A percentile compares a stretch with the other conserved stretches of the same genome.
phyloP scores from a whole-genome alignment of 148 eudicot species.

The Chenopodium suecicum region DNA sequence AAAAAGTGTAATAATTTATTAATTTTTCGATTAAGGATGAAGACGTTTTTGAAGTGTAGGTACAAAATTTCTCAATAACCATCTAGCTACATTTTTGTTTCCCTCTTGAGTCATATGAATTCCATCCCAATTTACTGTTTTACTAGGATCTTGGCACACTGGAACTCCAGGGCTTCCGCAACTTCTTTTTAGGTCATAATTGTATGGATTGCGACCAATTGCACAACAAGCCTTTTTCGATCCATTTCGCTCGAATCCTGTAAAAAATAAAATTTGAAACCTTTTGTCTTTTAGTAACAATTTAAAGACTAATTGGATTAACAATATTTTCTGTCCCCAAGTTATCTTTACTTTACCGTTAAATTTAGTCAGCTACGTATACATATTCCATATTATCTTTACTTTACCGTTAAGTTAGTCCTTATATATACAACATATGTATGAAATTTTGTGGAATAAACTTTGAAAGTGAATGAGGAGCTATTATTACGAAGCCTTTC shows the following conservation, averaged over 20 bases:
- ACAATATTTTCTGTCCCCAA: background rate
- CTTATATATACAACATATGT: no score
- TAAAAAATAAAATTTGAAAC: background rate
- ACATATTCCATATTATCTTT: background rate
- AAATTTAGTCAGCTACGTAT: no score
- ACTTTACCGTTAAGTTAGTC: no score
- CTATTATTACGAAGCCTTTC: no score
- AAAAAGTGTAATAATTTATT: background rate
- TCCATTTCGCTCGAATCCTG: conserved; percentile 36
- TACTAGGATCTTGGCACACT: conserved; percentile 32
- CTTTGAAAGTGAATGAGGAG: no score
- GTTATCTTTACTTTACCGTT: no score
- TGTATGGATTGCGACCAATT: conserved; percentile 32
- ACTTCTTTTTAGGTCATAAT: conserved; percentile 15
- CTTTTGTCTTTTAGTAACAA: background rate
- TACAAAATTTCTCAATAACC: conserved; percentile 32
- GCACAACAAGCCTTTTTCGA: conserved; percentile 43
- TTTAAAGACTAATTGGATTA: no score
- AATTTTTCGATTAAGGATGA: background rate
- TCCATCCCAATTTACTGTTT: conserved; percentile 52
- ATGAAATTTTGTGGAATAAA: no score
- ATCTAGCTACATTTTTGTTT: conserved; percentile 33
- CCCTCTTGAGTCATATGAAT: conserved; percentile 49
- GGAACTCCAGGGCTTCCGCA: conserved; percentile 39
- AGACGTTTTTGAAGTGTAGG: conserved; percentile 17